Conservation (phyloP, 1,284 basidiomycete genomes). For the Pseudozyma pruni region DNA sequence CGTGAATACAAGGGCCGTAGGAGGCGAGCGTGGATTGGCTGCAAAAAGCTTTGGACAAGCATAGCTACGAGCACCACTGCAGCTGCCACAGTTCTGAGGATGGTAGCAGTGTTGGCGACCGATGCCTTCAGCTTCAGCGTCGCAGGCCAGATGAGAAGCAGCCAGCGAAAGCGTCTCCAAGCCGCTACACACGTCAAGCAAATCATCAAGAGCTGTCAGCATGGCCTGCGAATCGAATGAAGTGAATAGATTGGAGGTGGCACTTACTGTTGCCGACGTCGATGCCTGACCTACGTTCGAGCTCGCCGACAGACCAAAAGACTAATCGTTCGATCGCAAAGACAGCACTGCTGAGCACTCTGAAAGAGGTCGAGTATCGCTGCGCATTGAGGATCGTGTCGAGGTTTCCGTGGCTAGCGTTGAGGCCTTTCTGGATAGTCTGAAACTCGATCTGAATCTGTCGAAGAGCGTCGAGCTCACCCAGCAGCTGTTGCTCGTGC, state of each 20-base stretch:
- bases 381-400: slow-evolving; percentile 5
- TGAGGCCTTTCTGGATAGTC: slow-evolving; percentile 3
- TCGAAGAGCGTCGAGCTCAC: slow-evolving; percentile 9
- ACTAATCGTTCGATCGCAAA: slow-evolving; percentile 14
- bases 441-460: slow-evolving; percentile 4
- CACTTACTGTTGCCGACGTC: slow-evolving; percentile 7
- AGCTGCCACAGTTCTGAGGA: slow-evolving; percentile 7
- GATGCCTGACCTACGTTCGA: not conserved
- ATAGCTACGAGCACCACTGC: slow-evolving; percentile 1
- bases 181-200: not conserved
- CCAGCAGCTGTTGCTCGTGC: slow-evolving; percentile 1
- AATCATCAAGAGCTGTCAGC: not conserved
- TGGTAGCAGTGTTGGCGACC: not conserved
- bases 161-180: slow-evolving; percentile 13
- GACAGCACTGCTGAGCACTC: not conserved
- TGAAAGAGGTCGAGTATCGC: not conserved
- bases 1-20: not conserved
- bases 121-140: slow-evolving; percentile 8
- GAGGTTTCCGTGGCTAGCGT: slow-evolving; percentile 3
- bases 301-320: slow-evolving; percentile 3
- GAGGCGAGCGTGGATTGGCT: not conserved
- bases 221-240: not conserved
- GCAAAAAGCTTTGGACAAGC: slow-evolving; percentile 3
- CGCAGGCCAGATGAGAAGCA: slow-evolving; percentile 8
- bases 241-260: not conserved